phyloP scores from a whole-genome alignment of 2,329 filamentous ascomycete species.

The Teratosphaeriaceae sp. region DNA sequence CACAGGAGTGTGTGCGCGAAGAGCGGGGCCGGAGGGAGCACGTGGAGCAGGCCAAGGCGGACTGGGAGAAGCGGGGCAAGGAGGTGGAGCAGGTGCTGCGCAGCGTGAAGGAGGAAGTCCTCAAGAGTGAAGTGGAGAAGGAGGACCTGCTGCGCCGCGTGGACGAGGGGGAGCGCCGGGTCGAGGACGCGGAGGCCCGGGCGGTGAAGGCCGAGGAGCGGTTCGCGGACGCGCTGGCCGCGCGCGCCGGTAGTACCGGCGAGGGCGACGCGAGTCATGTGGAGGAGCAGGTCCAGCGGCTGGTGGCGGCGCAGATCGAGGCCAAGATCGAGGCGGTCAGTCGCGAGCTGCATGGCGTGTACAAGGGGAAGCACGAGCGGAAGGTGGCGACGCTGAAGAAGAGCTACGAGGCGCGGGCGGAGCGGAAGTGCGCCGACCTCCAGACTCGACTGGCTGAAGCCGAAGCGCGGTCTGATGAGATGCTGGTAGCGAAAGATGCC shows the following conservation, averaged over 20 bases:
- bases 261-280: slow-evolving; percentile 28
- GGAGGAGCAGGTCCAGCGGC: slow-evolving; percentile 38
- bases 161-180: slow-evolving; percentile 68
- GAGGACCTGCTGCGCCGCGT: slow-evolving; percentile 70
- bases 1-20: slow-evolving; percentile 75
- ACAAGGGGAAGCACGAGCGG: slow-evolving; percentile 95
- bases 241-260: slow-evolving; percentile 19
- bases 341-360: slow-evolving; percentile 84
- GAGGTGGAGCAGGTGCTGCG: slow-evolving; percentile 80
- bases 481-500: slow-evolving; percentile 59
- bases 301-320: slow-evolving; percentile 63
- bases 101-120: slow-evolving; percentile 75
- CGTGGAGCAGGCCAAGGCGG: slow-evolving; percentile 65
- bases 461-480: slow-evolving; percentile 65
- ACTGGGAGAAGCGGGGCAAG: slow-evolving; percentile 76
- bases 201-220: slow-evolving; percentile 59
- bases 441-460: slow-evolving; percentile 65
- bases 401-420: slow-evolving; percentile 76
- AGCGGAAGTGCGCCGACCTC: slow-evolving; percentile 77
- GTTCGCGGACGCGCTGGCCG: slow-evolving; percentile 55
- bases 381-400: slow-evolving; percentile 87
- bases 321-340: slow-evolving; percentile 70
- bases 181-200: slow-evolving; percentile 67
- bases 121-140: slow-evolving; percentile 69
- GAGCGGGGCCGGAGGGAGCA: slow-evolving; percentile 65